Percentiles rank a stretch among this genome's conserved stretches.
Conservation (phyloP, 208 protist species). For the Acanthamoeba healyi region DNA sequence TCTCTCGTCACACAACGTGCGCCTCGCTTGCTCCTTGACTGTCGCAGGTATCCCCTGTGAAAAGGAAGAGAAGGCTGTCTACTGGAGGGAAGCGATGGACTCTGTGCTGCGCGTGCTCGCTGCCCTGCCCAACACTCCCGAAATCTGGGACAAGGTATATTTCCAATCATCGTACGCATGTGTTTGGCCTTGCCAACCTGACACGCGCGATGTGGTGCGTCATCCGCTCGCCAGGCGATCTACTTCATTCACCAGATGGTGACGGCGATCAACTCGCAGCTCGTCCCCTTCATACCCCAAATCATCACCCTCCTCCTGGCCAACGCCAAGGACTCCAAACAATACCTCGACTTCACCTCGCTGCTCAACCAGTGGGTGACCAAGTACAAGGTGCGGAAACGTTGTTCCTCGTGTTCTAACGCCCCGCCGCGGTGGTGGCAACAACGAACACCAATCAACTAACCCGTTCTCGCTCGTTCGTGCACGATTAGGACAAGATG, state of each 20-base stretch:
- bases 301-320: conserved; percentile 13
- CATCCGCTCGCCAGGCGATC: neutral
- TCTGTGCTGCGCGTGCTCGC: neutral
- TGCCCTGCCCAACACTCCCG: conserved; percentile 2
- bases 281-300: conserved; percentile 68
- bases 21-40: too few relatives aligned
- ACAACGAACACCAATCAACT: too few relatives aligned
- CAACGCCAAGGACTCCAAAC: conserved; percentile 2
- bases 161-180: neutral
- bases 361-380: conserved; percentile 64
- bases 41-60: conserved; percentile 37
- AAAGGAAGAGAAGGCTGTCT: conserved; percentile 54
- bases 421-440: too few relatives aligned
- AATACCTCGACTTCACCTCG: conserved; percentile 43
- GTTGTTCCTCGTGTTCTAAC: neutral
- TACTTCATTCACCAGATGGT: conserved; percentile 74
- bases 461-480: too few relatives aligned
- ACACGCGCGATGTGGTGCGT: neutral
- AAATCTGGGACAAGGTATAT: conserved; percentile 14
- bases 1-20: neutral
- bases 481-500: conserved; percentile 40
- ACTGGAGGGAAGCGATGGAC: conserved; percentile 24
- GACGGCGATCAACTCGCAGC: conserved; percentile 40
- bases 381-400: conserved; percentile 25
- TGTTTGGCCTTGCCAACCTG: neutral